Base-by-base conservation (phyloP, 78 protist genomes). In the Dictyostelium brefeldianum region DNA sequence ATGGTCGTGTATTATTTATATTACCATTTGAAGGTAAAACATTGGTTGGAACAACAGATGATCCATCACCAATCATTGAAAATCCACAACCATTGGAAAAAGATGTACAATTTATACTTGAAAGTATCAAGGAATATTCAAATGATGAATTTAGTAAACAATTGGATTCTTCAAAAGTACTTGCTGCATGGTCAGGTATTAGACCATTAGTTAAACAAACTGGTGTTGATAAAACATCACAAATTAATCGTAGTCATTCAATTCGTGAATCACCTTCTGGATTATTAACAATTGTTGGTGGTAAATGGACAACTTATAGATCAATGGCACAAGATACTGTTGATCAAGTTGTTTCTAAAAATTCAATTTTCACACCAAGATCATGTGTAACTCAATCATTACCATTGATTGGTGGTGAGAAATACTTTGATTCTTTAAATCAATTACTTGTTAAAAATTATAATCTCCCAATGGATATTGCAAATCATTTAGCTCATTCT, bases 301-400 rank as follows among this genome's bases (percentile, higher is more conserved):
- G 99, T 15, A 98, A 98, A 92, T 98, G 99, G 99, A 98, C 99
- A 27, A 98, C 99, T 17, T 98, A 97, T 89, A 93, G 99, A 62
- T n/a, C 62, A 50, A 98, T 98, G 99, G 97, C 99, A 4, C 84
- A 85, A 22, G 99, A 97, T 22, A 90, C 96, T 11, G 94, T 98
- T 1, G 96, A 96, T 43, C 64, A 71, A 1, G 98, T 80, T 5
- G 65, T 89, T 41, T 11, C 47, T 29, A 83, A 62, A 9, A 12
- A 5, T 15, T 31, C 4, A 1, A 36, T 67, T 25, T 81, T 92
- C 25, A 69, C 83, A 12, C 95, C 83, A n/a, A 50, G 12, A 27
- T 51, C 17, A 20, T 65, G 83, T 56, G n/a, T 79, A 0, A 92
- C 95, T 18, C 5, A 14, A 5, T 74, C 10, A 22, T 27, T 92